Evolutionary conservation across 2,329 filamentous ascomycete species (phyloP).

Genomic region (Fusarium sp.): DNA sequence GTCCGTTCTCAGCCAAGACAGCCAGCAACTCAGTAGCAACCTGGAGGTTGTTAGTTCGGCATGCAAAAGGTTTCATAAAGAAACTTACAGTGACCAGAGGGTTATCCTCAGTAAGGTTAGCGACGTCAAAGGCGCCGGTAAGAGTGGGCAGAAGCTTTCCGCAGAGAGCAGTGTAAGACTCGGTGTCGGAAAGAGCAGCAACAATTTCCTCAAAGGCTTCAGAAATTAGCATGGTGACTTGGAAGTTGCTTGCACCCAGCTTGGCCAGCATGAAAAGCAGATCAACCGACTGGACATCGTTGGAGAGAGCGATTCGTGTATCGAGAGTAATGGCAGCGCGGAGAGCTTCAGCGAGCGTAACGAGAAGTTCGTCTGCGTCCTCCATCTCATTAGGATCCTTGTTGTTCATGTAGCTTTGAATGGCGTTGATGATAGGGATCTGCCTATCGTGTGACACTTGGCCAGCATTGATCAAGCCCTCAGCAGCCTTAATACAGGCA

Average conservation of each 20-base stretch:
- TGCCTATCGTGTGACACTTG: slow-evolving; percentile 70
- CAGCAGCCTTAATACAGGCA: slow-evolving; percentile 87
- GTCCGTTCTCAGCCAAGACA: slow-evolving; percentile 83
- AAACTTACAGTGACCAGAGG: slow-evolving; percentile 78
- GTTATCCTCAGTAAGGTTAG: slow-evolving; percentile 85
- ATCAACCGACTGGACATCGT: slow-evolving; percentile 80
- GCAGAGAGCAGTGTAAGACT: slow-evolving; percentile 83
- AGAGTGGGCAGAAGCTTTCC: slow-evolving; percentile 88
- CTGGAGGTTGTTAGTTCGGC: slow-evolving; percentile 51
- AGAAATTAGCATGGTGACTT: slow-evolving; percentile 86
- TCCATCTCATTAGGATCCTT: slow-evolving; percentile 87
- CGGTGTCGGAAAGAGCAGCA: slow-evolving; percentile 72
- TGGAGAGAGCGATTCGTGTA: slow-evolving; percentile 78
- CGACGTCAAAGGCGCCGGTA: slow-evolving; percentile 90
- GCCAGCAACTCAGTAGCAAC: slow-evolving; percentile 88
- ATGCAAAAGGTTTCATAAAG: neutral
- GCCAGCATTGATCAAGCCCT: slow-evolving; percentile 72
- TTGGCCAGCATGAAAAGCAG: slow-evolving; percentile 90
- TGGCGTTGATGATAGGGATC: slow-evolving; percentile 69
- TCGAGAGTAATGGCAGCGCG: slow-evolving; percentile 86
- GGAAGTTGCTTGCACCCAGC: slow-evolving; percentile 89
- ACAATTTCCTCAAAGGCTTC: slow-evolving; percentile 95
- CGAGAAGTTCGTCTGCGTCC: slow-evolving; percentile 91
- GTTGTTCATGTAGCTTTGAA: slow-evolving; percentile 79
- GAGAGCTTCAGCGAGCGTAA: slow-evolving; percentile 88